Evolutionary conservation across 805 yeast genomes (phyloP).

Genomic region (Kodamaea jinghongensis): DNA sequence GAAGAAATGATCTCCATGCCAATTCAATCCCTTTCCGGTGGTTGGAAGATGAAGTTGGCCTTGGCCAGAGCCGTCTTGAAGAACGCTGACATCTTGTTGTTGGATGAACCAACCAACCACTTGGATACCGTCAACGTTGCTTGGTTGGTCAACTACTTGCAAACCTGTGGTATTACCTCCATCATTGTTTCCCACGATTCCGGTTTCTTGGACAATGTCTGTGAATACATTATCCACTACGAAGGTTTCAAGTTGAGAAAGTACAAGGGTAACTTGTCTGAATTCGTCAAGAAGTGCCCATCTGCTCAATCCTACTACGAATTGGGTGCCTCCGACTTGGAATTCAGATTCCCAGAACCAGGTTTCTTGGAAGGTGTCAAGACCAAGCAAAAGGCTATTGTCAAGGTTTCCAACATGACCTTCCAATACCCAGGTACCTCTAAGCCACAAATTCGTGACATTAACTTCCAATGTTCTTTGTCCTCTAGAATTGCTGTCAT

Average conservation of each 20-base stretch:
- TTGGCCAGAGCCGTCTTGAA: constrained; percentile 98
- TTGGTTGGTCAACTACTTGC: constrained; percentile 99
- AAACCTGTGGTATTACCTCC: constrained; percentile 97
- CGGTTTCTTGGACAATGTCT: constrained; percentile 96
- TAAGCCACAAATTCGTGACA: constrained; percentile 89
- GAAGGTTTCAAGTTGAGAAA: constrained; percentile 99
- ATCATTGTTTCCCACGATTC: constrained; percentile 99
- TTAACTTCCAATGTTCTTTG: constrained; percentile 97
- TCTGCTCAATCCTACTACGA: constrained; percentile 98
- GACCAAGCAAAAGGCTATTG: constrained; percentile 99
- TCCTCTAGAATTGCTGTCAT: constrained; percentile 99
- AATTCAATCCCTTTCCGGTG: constrained; percentile 97
- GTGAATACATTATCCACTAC: constrained; percentile 98
- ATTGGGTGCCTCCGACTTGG: constrained; percentile 96
- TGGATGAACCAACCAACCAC: constrained; percentile 99
- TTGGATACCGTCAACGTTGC: constrained; percentile 99
- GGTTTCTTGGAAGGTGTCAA: constrained; percentile 99
- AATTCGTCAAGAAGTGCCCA: constrained; percentile 98
- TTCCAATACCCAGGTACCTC: constrained; percentile 99
- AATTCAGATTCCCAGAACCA: constrained; percentile 98
- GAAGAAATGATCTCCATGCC: constrained; percentile 93
- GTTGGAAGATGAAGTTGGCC: constrained; percentile 99
- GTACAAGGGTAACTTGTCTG: constrained; percentile 99
- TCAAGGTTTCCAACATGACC: constrained; percentile 93
- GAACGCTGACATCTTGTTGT: constrained; percentile 95